Evolutionary conservation across 495 filamentous ascomycete species (phyloP).

Genomic region (Lasiosphaeria hispida): DNA sequence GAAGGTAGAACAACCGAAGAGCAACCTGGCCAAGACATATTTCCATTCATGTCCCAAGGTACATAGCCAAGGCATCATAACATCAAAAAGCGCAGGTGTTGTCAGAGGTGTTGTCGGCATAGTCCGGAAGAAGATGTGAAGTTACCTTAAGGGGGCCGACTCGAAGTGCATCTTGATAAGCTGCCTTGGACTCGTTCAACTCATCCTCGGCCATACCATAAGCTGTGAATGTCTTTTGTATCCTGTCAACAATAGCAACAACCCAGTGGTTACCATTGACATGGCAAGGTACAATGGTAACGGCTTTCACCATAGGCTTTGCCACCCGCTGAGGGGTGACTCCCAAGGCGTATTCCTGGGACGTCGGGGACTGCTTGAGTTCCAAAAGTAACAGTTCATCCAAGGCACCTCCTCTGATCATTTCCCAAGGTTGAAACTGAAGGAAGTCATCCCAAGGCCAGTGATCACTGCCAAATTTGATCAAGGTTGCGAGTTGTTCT

Average conservation of each 20-base stretch:
- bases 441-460: background rate
- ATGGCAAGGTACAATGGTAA: background rate
- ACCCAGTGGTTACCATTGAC: background rate
- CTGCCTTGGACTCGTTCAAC: background rate
- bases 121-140: background rate
- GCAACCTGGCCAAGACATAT: background rate
- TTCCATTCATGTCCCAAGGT: background rate
- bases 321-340: background rate
- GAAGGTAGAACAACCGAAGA: constrained; percentile 12
- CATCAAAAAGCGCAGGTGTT: background rate
- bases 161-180: constrained; percentile 2
- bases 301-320: background rate
- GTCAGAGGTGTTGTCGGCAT: background rate
- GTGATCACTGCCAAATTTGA: background rate
- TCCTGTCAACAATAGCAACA: background rate
- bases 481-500: background rate
- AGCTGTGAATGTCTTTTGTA: background rate
- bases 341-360: background rate
- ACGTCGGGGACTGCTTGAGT: constrained; percentile 1
- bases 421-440: background rate
- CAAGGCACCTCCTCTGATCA: background rate
- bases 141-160: background rate
- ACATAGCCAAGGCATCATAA: background rate
- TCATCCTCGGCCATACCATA: background rate
- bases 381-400: background rate